Conservation (phyloP, 306 rosid species). For the Alnus glutinosa region DNA sequence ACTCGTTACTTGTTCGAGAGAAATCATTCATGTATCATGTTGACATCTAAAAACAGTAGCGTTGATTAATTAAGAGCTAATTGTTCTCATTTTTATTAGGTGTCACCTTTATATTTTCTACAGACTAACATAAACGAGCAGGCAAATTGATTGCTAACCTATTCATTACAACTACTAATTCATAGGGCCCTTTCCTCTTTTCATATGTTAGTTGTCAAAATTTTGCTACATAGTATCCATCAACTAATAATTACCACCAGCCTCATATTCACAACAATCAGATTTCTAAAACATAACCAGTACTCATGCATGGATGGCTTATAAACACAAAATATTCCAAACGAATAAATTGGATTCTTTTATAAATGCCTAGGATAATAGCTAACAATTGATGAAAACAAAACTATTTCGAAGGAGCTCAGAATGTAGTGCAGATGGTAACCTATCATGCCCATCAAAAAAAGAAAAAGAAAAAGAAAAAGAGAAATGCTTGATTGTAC, state of each 20-base stretch:
- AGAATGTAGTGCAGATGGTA: slow-evolving; percentile 10
- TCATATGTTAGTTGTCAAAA: background rate
- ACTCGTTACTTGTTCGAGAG: too few relatives aligned
- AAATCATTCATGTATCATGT: too few relatives aligned
- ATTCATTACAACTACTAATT: background rate
- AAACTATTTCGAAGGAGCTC: background rate
- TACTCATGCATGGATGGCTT: slow-evolving; percentile 1
- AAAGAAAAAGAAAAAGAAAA: too few relatives aligned
- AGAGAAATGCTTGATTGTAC: too few relatives aligned
- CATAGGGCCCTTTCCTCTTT: background rate
- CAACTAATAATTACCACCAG: background rate
- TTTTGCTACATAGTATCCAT: background rate
- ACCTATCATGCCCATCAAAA: slow-evolving; percentile 11
- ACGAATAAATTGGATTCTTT: slow-evolving; percentile 18
- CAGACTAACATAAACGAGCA: background rate
- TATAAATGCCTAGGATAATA: slow-evolving; percentile 5
- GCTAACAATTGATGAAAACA: slow-evolving; percentile 4
- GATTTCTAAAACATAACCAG: background rate
- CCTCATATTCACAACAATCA: background rate
- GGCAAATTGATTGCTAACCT: background rate
- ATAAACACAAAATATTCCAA: slow-evolving; percentile 6
- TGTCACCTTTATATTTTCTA: background rate
- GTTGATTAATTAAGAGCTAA: background rate
- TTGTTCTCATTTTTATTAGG: background rate
- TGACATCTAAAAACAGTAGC: too few relatives aligned